Base-by-base conservation (phyloP, 1,284 basidiomycete genomes). In the Trichosporon sp. region DNA sequence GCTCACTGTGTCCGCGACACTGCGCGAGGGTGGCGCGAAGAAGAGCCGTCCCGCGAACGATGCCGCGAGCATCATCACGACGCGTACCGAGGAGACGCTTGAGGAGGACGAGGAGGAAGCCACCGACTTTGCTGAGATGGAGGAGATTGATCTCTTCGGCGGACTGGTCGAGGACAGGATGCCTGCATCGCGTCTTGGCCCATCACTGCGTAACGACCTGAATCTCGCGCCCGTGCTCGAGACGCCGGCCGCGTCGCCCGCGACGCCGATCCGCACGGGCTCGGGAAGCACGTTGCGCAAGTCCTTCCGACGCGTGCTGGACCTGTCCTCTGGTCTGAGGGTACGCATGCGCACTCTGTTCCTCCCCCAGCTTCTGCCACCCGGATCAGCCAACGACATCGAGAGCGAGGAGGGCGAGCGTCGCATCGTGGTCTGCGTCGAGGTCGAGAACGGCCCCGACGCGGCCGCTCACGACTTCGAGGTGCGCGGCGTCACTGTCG, bases 311-410 rank as follows among this genome's bases (percentile, higher is more conserved):
- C 90, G 91, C 76, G 90, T 91, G 0, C 82, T 96, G 14, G 86
- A 86, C 61, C 90, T 91, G 0, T 89, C 90, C 2, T 91, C 91
- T 14, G 93, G 92, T 1, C 91, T 96, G 80, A 88, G 89, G 31
- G 91, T 96, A 19, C 89, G 93, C 40, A 94, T 95, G 92, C 88
- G 92, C 21, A 94, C 92, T 0, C 89, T 93, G 6, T 92, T 94
- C 76, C 89, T 94, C 1, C 93, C 93, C 0, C 90, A 92, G 76
- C 88, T 94, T 19, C 85, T 80, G 10, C 74, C 76, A 90, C 69
- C 84, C 90, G 75, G 68, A 4, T 68, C 72, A 32, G 59, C 82
- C 0, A 84, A 85, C 19, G 81, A 85, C 8, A 86, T 87, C 31
- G 86, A 87, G 67, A 83, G 83, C 81, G 90, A 91, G 0, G 91